Conservation (phyloP, 202 grass and related monocot genomes). For the Dendrocalamus latiflorus region DNA sequence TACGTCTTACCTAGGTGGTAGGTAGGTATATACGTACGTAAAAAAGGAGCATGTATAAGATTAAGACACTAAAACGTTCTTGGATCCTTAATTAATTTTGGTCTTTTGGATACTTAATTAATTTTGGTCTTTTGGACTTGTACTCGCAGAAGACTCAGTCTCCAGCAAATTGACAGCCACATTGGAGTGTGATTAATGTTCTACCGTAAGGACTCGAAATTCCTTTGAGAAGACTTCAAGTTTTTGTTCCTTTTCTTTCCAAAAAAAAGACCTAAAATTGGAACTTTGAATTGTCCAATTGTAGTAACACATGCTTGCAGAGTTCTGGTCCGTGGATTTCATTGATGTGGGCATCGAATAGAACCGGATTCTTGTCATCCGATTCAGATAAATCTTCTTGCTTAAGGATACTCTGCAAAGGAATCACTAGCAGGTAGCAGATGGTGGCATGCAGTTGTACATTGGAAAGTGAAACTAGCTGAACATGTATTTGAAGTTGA, state of each 20-base stretch:
- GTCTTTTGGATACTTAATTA: too few species aligned
- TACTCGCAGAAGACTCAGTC: not conserved
- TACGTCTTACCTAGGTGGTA: too few species aligned
- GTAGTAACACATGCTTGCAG: not conserved
- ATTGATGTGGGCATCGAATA: not conserved
- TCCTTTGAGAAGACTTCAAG: not conserved
- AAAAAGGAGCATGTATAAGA: too few species aligned
- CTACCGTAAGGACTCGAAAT: not conserved
- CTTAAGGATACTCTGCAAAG: not conserved
- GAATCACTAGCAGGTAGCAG: too few species aligned
- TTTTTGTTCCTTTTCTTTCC: too few species aligned
- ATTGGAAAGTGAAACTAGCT: not conserved
- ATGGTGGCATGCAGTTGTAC: not conserved
- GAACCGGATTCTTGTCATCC: conserved; percentile 17
- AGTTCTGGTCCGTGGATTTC: not conserved
- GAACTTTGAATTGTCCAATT: not conserved
- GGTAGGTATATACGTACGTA: too few species aligned
- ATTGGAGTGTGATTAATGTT: not conserved
- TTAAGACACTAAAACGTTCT: too few species aligned
- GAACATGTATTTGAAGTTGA: not conserved
- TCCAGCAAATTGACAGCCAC: conserved; percentile 15
- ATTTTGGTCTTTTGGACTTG: not conserved
- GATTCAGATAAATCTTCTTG: not conserved
- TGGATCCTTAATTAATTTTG: too few species aligned
- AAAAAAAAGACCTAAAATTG: not conserved